Evolutionary conservation across 306 rosid genomes (phyloP).

Genomic region (Clitoria ternatea): DNA sequence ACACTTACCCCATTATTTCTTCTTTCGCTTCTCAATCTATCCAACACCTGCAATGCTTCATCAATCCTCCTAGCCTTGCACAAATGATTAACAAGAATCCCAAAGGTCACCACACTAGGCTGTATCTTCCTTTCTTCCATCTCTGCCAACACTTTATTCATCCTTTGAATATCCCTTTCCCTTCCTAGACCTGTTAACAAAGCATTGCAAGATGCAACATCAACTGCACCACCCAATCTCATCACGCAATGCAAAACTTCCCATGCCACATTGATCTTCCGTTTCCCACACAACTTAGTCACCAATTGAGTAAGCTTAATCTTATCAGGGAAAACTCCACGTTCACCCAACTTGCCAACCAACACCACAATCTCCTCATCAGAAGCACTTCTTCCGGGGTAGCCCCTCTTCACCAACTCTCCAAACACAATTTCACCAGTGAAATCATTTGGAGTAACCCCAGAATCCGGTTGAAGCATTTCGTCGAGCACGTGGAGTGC

Average conservation of each 20-base stretch:
- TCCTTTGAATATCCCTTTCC: slow-evolving; percentile 39
- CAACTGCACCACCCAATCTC: slow-evolving; percentile 45
- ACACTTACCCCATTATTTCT: slow-evolving; percentile 23
- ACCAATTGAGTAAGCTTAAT: slow-evolving; percentile 52
- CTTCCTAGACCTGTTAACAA: slow-evolving; percentile 57
- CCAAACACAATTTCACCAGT: slow-evolving; percentile 46
- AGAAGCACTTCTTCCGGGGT: slow-evolving; percentile 28
- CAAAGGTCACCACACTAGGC: slow-evolving; percentile 57
- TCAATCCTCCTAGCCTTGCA: slow-evolving; percentile 71
- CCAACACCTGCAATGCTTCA: slow-evolving; percentile 57
- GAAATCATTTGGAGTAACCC: slow-evolving; percentile 32
- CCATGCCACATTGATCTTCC: slow-evolving; percentile 54
- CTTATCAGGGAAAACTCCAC: slow-evolving; percentile 44
- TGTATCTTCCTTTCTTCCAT: slow-evolving; percentile 61
- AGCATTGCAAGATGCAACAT: slow-evolving; percentile 61
- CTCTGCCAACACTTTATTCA: slow-evolving; percentile 56
- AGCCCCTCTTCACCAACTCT: slow-evolving; percentile 28
- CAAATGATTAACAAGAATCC: slow-evolving; percentile 55
- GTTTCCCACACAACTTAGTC: slow-evolving; percentile 42
- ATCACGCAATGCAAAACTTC: slow-evolving; percentile 50
- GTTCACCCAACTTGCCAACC: slow-evolving; percentile 44
- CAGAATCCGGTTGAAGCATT: slow-evolving; percentile 46
- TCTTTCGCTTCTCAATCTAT: slow-evolving; percentile 42
- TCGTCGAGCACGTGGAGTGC: slow-evolving; percentile 63
- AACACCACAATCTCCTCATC: slow-evolving; percentile 48